Evolutionary conservation across 164 flowering plant species (phyloP), one percentile per base, ranked within the genome.

Genomic region (Nelumbo lutea): DNA sequence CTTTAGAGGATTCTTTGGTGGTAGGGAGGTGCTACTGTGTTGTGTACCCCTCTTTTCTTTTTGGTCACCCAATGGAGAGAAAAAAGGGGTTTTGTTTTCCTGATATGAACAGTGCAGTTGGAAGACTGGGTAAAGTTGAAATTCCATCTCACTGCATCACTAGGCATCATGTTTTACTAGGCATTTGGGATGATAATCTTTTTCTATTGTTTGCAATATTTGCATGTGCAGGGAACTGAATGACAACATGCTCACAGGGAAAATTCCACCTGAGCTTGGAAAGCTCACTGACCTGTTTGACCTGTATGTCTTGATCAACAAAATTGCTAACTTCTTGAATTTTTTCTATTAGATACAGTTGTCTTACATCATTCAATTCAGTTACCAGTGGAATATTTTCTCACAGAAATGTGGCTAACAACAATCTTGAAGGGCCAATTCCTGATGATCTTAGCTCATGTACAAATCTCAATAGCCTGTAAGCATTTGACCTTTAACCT

Each of bases 231-330:
- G 99, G 83, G 93, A 96, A 73, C 83, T 96, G 79, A 96, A 93
- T 62, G 85, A 89, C 27, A 96, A 96, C 84, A 86, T 81, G 81
- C 79, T 93, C 66, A 84, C 85, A 4, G 99, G 99, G 39, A 53
- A 81, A 27, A 85, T 96, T 68, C 96, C 99, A 14, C 89, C 97
- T 0, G 96, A 93, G 83, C 87, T 96, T 3, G 99, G 99, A 57
- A 93, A 93, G 67, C 93, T 96, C 98, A 76, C 98, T 64, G 93
- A 82, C 73, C 97, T 96, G 50, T 94, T 88, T 66, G 93, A 96
- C 76, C 62, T 96, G 99, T 95, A 87, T 68, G 81, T 38, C 51
- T 45, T 27, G 5, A 42, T 61, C 63, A 42, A 27, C 13, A 2
- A 10, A 41, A 53, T 7, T 70, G 63, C 47, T 15, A 46, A 40